Evolutionary conservation across 129 eudicot genomes (phyloP), one percentile per base, ranked within the genome.

Genomic region (Escallonia rubra): DNA sequence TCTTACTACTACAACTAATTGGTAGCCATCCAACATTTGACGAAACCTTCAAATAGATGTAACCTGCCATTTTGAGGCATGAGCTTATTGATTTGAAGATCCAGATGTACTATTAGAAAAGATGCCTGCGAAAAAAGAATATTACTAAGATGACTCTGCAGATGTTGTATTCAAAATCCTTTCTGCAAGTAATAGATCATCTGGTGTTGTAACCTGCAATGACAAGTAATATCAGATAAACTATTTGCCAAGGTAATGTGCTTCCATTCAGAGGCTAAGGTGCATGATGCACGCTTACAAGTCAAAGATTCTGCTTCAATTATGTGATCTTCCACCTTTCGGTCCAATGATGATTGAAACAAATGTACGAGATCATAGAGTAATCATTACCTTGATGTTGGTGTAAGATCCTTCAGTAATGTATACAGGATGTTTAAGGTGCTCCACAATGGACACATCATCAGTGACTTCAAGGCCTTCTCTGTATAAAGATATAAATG

Each of bases 361-460:
- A 23, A 23, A 23, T 23, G 34, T 23, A 23, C 34, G 34, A 54
- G 10, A 49, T 63, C 41, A 62, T 23, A 10, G 2, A 65, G 46
- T 39, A 67, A 58, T 38, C 46, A 43, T 39, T 81, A 94, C 99
- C 97, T 94, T 94, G 63, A 94, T 87, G 93, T 94, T 94, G 58
- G 96, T 87, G 78, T 94, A 94, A 61, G 97, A 94, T 74, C 99
- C 99, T 66, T 90, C 90, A 50, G 97, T 90, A 54, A 94, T 94
- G 83, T 79, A 87, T n/a, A 94, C 99, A 55, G 99, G 97, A 78
- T 89, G 99, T 59, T 79, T 82, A 41, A 94, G 97, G 82, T 94
- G 85, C 87, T 94, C 99, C 74, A 94, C 99, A 43, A 94, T 90
- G 7, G 99, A 94, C 48, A 94, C 99, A 74, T 94, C 99, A 74